A percentile compares a stretch with the other conserved stretches of the same genome.
phyloP scores from a whole-genome alignment of 2,329 filamentous ascomycete genomes.

The Lecanoromycetidae sp. region DNA sequence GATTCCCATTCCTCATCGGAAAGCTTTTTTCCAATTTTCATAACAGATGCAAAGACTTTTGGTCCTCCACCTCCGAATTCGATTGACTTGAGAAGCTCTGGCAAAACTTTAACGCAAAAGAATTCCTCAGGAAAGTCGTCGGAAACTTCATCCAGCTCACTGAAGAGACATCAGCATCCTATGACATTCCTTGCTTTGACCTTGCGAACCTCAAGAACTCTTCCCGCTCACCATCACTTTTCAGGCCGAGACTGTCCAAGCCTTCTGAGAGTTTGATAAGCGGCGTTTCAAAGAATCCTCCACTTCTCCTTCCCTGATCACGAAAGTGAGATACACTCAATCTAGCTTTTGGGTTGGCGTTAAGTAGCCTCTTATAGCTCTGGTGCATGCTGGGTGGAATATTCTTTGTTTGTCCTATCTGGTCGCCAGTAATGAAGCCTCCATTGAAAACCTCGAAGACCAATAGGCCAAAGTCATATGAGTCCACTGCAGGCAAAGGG shows the following conservation, averaged over 20 bases:
- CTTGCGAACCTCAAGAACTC: conserved; percentile 54
- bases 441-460: conserved; percentile 91
- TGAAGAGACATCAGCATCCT: conserved; percentile 21
- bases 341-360: conserved; percentile 77
- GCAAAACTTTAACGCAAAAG: conserved; percentile 92
- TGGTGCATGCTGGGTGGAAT: conserved; percentile 81
- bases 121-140: conserved; percentile 97
- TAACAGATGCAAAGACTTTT: conserved; percentile 74
- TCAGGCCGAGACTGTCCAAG: conserved; percentile 84
- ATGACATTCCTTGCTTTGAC: background rate
- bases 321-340: conserved; percentile 76
- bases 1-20: conserved; percentile 79
- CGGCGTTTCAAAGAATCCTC: conserved; percentile 85
- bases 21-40: conserved; percentile 83
- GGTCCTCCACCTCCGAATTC: conserved; percentile 94
- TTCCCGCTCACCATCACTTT: conserved; percentile 71
- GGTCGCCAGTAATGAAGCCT: conserved; percentile 60
- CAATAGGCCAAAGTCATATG: conserved; percentile 73
- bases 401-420: conserved; percentile 72
- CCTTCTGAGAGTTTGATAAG: conserved; percentile 86
- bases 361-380: conserved; percentile 79
- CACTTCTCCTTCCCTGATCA: conserved; percentile 70
- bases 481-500: conserved; percentile 69
- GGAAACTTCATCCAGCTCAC: conserved; percentile 69
- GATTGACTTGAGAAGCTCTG: conserved; percentile 94